Conservation (phyloP, 108 stramenopile genomes). For the Hondaea fermentalgiana region DNA sequence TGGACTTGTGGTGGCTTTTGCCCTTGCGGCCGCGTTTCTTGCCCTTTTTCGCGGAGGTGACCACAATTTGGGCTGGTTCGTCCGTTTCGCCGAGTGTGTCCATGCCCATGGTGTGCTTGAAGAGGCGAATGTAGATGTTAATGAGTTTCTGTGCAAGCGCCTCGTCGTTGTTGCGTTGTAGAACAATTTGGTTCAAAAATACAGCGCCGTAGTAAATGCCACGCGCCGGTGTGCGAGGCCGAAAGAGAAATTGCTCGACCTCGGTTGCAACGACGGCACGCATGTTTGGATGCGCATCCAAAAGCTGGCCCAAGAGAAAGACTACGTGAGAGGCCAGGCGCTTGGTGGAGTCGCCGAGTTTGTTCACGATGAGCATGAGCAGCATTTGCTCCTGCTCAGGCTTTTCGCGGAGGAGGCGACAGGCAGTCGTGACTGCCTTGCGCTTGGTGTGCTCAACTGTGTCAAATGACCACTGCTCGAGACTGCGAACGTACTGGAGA, state of each 20-base stretch:
- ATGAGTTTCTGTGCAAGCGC: conserved; percentile 6
- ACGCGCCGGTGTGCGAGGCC: neutral
- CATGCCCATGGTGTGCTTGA: neutral
- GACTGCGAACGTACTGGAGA: neutral
- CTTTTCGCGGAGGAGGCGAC: neutral
- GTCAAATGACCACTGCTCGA: conserved; percentile 11
- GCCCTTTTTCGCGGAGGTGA: neutral
- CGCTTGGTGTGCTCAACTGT: neutral
- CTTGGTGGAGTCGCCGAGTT: neutral
- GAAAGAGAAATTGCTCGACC: conserved; percentile 15
- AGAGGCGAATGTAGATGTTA: neutral
- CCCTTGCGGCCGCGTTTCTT: neutral
- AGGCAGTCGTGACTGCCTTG: neutral
- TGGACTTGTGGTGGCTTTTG: neutral
- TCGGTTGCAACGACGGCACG: neutral
- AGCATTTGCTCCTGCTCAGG: conserved; percentile 19
- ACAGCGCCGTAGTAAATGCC: conserved; percentile 4
- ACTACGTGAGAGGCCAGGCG: neutral
- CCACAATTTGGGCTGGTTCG: neutral
- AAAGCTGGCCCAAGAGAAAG: neutral
- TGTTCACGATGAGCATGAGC: neutral
- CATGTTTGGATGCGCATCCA: neutral
- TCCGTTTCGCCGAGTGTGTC: neutral
- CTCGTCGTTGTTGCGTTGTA: neutral
- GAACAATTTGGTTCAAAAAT: neutral